Evolutionary conservation across 352 stramenopile genomes (phyloP).

Genomic region (Pythium sp.): DNA sequence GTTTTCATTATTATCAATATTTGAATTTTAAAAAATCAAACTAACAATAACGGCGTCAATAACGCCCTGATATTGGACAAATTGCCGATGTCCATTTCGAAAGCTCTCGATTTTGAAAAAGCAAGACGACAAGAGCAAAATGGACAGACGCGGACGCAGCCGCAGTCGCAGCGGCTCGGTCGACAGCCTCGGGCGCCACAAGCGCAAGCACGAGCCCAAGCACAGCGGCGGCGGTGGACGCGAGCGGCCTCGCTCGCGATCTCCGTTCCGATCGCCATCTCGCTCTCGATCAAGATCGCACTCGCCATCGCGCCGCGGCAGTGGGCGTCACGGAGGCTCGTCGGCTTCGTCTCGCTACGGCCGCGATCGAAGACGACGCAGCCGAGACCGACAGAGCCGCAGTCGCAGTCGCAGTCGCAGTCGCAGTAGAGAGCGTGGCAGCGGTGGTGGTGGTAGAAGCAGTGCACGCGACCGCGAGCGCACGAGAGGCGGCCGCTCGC

Average conservation of each 20-base stretch:
- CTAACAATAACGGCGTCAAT: too few relatives aligned
- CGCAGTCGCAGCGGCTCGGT: slow-evolving; percentile 60
- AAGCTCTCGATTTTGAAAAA: slow-evolving; percentile 3
- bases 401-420: slow-evolving; percentile 29
- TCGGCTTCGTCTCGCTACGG: slow-evolving; percentile 3
- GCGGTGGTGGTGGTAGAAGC: slow-evolving; percentile 4
- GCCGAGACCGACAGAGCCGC: slow-evolving; percentile 28
- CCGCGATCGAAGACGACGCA: slow-evolving; percentile 14
- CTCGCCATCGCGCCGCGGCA: slow-evolving; percentile 22
- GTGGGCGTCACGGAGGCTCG: slow-evolving; percentile 3
- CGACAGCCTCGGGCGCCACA: slow-evolving; percentile 52
- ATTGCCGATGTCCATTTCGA: neutral
- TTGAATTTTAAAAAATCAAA: too few relatives aligned
- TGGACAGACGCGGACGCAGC: neutral
- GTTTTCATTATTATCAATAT: too few relatives aligned
- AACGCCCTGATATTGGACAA: neutral
- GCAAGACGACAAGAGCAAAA: neutral
- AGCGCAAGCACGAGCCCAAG: slow-evolving; percentile 17
- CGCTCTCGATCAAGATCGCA: slow-evolving; percentile 25
- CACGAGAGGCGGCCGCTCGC: slow-evolving; percentile 18
- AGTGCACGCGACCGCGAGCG: slow-evolving; percentile 20
- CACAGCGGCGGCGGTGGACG: slow-evolving; percentile 13
- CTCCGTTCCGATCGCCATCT: slow-evolving; percentile 26
- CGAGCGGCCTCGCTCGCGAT: slow-evolving; percentile 18
- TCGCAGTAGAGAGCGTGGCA: slow-evolving; percentile 21